Evolutionary conservation across 2,329 filamentous ascomycete genomes (phyloP), one percentile per base, ranked within the genome.

Genomic region (Talaromyces rugulosus): DNA sequence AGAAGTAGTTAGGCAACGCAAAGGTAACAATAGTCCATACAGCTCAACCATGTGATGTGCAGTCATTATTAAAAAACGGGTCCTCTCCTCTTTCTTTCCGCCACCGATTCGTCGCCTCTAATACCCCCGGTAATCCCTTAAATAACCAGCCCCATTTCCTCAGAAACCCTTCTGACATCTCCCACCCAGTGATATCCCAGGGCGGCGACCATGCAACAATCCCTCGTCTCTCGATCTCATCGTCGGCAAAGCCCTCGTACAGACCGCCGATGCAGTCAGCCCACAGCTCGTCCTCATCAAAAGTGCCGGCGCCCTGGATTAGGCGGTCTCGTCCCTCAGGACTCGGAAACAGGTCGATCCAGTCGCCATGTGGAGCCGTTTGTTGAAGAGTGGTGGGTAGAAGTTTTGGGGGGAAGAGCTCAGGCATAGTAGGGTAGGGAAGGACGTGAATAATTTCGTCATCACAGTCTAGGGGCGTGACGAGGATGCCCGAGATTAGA

Each of bases 271-370:
- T 71, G 42, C 70, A 72, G 68, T 81, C 80, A 11, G 71, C 68
- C 75, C 78, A 80, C 12, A 81, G 69, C 12, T 76, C 78, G 59
- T 79, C 77, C 36, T 79, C 76, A 61, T 81, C 77, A 40, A 78
- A 80, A 27, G 67, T 71, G 57, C 71, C 71, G 16, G 68, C 62
- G 40, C 70, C 71, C 5, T 50, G 72, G 64, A 81, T 80, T 57
- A 80, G 66, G 62, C 70, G 69, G 67, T 81, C 78, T 47, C 79
- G 70, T 66, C 65, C 70, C 58, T 67, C 67, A n/a, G 78, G 74
- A 62, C 62, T 71, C 1, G 79, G 78, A 51, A 78, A 71, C 28
- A 77, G 23, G 67, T 81, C 77, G 63, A 81, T 76, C 78, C 78
- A 81, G 63, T 72, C 70, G 36, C 66, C 68, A 63, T 81, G 78